Evolutionary conservation across 257 asterid genomes (phyloP).

Genomic region (Craterostigma plantagineum): DNA sequence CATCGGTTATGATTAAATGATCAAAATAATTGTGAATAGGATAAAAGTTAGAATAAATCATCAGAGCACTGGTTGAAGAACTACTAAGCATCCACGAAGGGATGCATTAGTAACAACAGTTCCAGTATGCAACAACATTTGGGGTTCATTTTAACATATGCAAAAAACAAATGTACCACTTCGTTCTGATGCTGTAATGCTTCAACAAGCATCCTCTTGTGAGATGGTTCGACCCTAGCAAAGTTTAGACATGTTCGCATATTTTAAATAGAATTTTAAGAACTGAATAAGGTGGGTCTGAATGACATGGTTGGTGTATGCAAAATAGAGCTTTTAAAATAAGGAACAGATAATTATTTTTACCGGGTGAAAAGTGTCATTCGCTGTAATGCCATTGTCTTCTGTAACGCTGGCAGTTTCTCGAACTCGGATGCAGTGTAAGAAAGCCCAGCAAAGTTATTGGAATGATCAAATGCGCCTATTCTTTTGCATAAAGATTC

Average conservation of each 20-base stretch:
- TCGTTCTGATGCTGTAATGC: constrained; percentile 92
- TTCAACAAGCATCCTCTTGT: constrained; percentile 96
- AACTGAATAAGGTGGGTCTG: too few relatives aligned
- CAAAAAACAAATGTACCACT: constrained; percentile 47
- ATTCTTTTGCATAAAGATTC: constrained; percentile 84
- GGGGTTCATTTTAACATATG: not conserved
- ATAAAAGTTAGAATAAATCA: too few relatives aligned
- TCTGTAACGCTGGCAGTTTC: constrained; percentile 75
- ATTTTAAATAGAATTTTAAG: constrained; percentile 8
- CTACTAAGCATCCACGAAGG: too few relatives aligned
- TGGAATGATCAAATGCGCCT: constrained; percentile 77
- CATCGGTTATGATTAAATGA: too few relatives aligned
- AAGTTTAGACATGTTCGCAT: constrained; percentile 7
- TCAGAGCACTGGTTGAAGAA: too few relatives aligned
- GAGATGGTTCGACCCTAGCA: constrained; percentile 96
- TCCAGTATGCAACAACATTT: not conserved
- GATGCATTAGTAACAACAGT: too few relatives aligned
- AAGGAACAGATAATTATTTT: too few relatives aligned
- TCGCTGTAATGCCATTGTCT: constrained; percentile 73
- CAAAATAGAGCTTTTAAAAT: too few relatives aligned
- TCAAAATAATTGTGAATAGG: too few relatives aligned
- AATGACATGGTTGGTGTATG: too few relatives aligned
- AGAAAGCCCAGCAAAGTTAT: constrained; percentile 68
- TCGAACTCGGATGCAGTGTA: constrained; percentile 97
- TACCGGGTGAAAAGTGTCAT: constrained; percentile 84